Base-by-base conservation (phyloP, 352 stramenopile genomes). In the Pythium aphanidermatum region DNA sequence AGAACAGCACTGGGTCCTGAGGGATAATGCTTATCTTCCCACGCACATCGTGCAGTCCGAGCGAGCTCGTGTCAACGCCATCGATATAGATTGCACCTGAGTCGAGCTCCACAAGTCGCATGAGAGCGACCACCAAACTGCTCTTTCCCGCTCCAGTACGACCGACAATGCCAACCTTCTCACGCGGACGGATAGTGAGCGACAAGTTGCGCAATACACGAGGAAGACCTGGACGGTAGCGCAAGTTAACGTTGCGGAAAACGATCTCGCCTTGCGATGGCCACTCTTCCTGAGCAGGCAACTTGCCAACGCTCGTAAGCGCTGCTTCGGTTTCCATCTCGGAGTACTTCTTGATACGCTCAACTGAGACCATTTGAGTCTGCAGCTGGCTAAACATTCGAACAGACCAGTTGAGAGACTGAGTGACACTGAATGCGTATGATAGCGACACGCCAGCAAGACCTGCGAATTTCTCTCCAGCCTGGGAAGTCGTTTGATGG, bases 1-100 rank as follows among this genome's bases (percentile, higher is more conserved):
- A 80, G 56, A 97, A 97, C n/a, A 97, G 55, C 2, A 96, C 83
- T 13, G 92, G 89, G 47, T 97, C 86, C 41, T 72, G 63, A 5
- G 92, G 92, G 38, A 98, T 72, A 28, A 72, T 72, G n/a, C 50
- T 42, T 3, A 72, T 32, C 8, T 44, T 58, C 4, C 33, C 42
- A 13, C 63, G 58, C 12, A 72, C 14, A 19, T 65, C 57, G 30
- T 55, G 42, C 24, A 72, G 42, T 17, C 48, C 41, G 16, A 72
- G 30, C 25, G 44, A 42, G 34, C 61, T 60, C 34, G 77, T 89
- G 52, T 96, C 74, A 12, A 92, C 60, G 5, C 74, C 83, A 61
- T 97, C 88, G 41, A 97, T 95, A 1, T 60, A 28, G 57, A 96
- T 84, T 13, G 63, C 68, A 11, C 86, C 86, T 1, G 19, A 44